Evolutionary conservation across 1,284 basidiomycete genomes (phyloP), one percentile per base, ranked within the genome.

Genomic region (Bjerkandera adusta): DNA sequence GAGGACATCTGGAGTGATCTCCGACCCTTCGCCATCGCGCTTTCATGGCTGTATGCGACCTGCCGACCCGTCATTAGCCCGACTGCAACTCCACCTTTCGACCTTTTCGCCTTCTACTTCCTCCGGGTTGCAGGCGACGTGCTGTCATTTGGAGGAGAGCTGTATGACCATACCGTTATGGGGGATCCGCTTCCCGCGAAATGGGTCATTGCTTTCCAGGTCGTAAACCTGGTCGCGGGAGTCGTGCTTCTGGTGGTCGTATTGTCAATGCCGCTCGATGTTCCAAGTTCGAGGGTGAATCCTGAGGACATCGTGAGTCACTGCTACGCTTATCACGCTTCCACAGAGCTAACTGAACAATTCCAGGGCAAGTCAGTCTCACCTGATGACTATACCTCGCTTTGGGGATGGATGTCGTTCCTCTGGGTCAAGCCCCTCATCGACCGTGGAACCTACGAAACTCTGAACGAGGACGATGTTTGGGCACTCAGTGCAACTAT

Each of bases 321-420:
- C 10, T n/a, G n/a, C 20, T 36, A 29, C 16, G n/a, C n/a, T n/a
- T 24, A 15, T 8, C 11, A 15, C 33, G 27, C 10, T 30, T 13
- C 30, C 18, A 48, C 20, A n/a, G n/a, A n/a, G 25, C 36, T 34
- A 37, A 32, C 27, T 39, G 27, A 33, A 24, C 26, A 21, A 49
- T 30, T 30, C 20, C 42, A 83, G 81, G 80, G 79, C 6, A 57
- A 65, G 45, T 62, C 73, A n/a, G 58, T 83, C 33, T 71, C 77
- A 0, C 80, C 80, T 0, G 92, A 95, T 61, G 90, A 93, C 59
- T 83, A 84, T 53, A 85, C 86, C 3, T 75, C 81, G 0, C 70
- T 94, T 1, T 83, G 76, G 67, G 75, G 79, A 5, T 92, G 90
- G 86, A 67, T 87, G n/a, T 82, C 85, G 0, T 94, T 93, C 67